phyloP scores from a whole-genome alignment of 2,329 filamentous ascomycete genomes.

The Colletotrichum sidae region DNA sequence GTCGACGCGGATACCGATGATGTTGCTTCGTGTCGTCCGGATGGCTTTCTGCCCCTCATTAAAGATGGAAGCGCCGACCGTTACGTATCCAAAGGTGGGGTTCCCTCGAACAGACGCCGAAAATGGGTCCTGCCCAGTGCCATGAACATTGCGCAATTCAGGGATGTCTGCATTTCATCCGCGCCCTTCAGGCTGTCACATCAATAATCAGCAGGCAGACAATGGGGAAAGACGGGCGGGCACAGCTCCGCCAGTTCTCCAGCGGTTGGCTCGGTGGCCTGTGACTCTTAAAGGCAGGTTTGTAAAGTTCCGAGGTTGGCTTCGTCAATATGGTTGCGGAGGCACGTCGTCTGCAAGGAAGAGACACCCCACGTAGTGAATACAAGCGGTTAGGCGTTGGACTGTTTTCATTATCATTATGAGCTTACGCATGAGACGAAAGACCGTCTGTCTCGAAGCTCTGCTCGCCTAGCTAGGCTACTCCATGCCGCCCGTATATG shows the following conservation, averaged over 20 bases:
- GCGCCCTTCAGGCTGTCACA: conserved; percentile 20
- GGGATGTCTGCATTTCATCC: conserved; percentile 4
- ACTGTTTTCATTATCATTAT: conserved; percentile 37
- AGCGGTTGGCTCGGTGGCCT: conserved; percentile 11
- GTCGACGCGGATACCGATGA: too few relatives aligned
- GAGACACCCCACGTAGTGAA: background rate
- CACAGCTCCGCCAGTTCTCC: conserved; percentile 8
- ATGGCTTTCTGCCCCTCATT: conserved; percentile 20
- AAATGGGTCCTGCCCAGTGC: conserved; percentile 34
- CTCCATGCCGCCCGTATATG: conserved; percentile 22
- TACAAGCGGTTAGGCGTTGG: background rate
- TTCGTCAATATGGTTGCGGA: background rate
- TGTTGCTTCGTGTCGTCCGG: too few relatives aligned
- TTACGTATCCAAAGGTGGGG: conserved; percentile 32
- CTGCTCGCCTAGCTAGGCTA: conserved; percentile 1
- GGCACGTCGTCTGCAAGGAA: background rate
- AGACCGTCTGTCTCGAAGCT: conserved; percentile 12
- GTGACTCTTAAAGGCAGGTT: background rate
- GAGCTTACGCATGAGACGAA: conserved; percentile 22
- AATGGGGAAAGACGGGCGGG: conserved; percentile 10
- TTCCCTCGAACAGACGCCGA: conserved; percentile 25
- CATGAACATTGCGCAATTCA: conserved; percentile 19
- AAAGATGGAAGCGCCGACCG: background rate
- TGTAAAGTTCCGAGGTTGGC: background rate
- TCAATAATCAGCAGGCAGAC: conserved; percentile 5